These are phyloP conservation scores for Friedmanniomyces simplex DNA, from an alignment of 495 filamentous ascomycete species.

Conservation along the genomic window DNA sequence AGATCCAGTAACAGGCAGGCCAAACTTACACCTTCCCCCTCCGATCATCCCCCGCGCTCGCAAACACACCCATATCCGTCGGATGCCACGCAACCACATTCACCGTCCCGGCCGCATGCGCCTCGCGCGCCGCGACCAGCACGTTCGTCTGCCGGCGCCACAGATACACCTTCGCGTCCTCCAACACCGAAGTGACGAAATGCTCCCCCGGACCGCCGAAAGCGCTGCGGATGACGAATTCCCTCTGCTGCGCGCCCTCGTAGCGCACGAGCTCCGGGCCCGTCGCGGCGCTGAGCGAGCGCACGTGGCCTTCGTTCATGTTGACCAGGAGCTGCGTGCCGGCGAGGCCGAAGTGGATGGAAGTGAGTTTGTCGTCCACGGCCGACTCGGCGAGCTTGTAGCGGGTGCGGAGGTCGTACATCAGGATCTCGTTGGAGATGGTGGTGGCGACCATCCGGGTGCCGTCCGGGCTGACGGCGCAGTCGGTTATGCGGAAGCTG, in stretches of 20 bases:
- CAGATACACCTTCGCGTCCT: slow-evolving; percentile 75
- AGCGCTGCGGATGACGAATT: slow-evolving; percentile 65
- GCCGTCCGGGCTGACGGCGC: slow-evolving; percentile 71
- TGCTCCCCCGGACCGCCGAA: slow-evolving; percentile 87
- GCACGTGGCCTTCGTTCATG: slow-evolving; percentile 60
- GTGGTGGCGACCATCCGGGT: slow-evolving; percentile 70
- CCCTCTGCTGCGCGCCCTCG: slow-evolving; percentile 57
- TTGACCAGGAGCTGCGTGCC: slow-evolving; percentile 71
- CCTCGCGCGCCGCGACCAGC: slow-evolving; percentile 63
- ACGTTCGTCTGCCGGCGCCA: slow-evolving; percentile 79
- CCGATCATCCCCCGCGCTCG: slow-evolving; percentile 79
- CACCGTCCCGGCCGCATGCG: slow-evolving; percentile 59
- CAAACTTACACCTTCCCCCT: slow-evolving; percentile 70
- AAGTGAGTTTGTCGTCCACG: slow-evolving; percentile 58
- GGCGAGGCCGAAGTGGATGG: slow-evolving; percentile 69
- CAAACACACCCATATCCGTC: slow-evolving; percentile 70
- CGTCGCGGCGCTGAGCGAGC: slow-evolving; percentile 65
- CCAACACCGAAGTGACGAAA: slow-evolving; percentile 82
- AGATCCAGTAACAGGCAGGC: neutral
- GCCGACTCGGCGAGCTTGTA: slow-evolving; percentile 64
- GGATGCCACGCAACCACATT: slow-evolving; percentile 94
- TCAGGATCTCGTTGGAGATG: slow-evolving; percentile 55
- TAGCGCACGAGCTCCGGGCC: slow-evolving; percentile 60
- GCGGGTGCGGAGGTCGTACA: slow-evolving; percentile 68
- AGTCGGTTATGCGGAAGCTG: slow-evolving; percentile 68